Evolutionary conservation across 305 asterid genomes (phyloP), one percentile per base, ranked within the genome.

Genomic region (Ajuga reptans): DNA sequence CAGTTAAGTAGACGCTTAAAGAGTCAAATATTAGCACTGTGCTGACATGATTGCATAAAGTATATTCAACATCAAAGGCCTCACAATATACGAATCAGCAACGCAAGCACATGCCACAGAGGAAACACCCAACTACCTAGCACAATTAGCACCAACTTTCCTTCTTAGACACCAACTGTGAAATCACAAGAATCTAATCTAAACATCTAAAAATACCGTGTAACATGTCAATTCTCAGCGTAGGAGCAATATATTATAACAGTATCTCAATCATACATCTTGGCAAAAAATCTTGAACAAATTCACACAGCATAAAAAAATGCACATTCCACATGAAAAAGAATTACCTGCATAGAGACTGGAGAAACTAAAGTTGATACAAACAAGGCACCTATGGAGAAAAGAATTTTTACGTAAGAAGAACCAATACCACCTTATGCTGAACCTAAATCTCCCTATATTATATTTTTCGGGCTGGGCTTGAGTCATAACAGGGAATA

Each of bases 361-460:
- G 98, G 98, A 79, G 93, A 93, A 72, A 91, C 88, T 66, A 84
- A 75, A 72, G 82, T 64, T 37, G 98, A 90, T 72, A 93, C 86
- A 41, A 84, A 60, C 68, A 93, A 62, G 78, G 97, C 84, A 79
- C 99, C 99, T 93, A 78, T 29, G 73, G 64, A 33, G 73, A 80
- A 42, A 74, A 36, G 21, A 45, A 50, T 37, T 8, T 57, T 36
- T 46, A 18, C 33, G 51, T 69, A 14, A 52, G 72, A 61, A 67
- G 63, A 55, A 76, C 18, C 70, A 50, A 29, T 31, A 50, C 36
- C 69, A 68, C 53, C 14, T 59, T 15, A 29, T 14, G 51, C 55
- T 39, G 61, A 45, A 29, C 55, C 55, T 9, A 7, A 21, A 21
- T 21, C 27, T 21, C 27, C 27, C 27, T 36, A 56, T 9, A 61